phyloP scores from a whole-genome alignment of 192 early-diverging fungal genomes.

The Rhizoclosmatium globosum region DNA sequence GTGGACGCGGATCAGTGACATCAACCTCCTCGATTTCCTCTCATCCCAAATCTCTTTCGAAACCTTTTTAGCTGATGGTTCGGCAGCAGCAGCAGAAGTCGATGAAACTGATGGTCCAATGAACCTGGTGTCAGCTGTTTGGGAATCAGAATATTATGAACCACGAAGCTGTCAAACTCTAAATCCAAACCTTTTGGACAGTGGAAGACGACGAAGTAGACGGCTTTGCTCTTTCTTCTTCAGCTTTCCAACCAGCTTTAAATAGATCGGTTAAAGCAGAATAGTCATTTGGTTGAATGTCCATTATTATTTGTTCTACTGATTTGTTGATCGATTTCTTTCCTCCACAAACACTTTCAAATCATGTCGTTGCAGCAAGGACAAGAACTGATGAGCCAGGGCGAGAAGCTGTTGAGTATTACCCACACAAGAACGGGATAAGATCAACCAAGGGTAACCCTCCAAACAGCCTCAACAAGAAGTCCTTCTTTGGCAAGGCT shows the following conservation, averaged over 20 bases:
- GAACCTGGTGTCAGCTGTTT: slow-evolving; percentile 26
- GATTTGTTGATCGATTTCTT: no score
- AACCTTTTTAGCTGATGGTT: not conserved
- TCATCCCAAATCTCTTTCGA: slow-evolving; percentile 39
- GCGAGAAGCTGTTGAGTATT: slow-evolving; percentile 6
- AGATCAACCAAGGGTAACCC: not conserved
- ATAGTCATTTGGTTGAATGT: slow-evolving; percentile 24
- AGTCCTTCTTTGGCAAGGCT: slow-evolving; percentile 62
- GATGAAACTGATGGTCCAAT: slow-evolving; percentile 1
- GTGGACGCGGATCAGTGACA: slow-evolving; percentile 14
- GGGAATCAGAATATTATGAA: not conserved
- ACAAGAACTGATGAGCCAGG: slow-evolving; percentile 26
- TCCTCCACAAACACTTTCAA: not conserved
- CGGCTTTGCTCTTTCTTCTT: not conserved
- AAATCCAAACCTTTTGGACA: slow-evolving; percentile 13
- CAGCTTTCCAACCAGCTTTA: slow-evolving; percentile 13
- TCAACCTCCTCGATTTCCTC: slow-evolving; percentile 25
- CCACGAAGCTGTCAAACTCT: no score
- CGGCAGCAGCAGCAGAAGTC: not conserved
- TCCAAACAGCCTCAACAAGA: slow-evolving; percentile 17
- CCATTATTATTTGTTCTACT: not conserved
- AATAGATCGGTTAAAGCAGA: slow-evolving; percentile 30
- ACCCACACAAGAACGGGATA: not conserved
- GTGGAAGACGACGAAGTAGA: not conserved
- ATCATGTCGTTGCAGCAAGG: slow-evolving; percentile 11